Evolutionary conservation across 768 basidiomycete genomes (phyloP).

Genomic region (Gymnopilus dilepis): DNA sequence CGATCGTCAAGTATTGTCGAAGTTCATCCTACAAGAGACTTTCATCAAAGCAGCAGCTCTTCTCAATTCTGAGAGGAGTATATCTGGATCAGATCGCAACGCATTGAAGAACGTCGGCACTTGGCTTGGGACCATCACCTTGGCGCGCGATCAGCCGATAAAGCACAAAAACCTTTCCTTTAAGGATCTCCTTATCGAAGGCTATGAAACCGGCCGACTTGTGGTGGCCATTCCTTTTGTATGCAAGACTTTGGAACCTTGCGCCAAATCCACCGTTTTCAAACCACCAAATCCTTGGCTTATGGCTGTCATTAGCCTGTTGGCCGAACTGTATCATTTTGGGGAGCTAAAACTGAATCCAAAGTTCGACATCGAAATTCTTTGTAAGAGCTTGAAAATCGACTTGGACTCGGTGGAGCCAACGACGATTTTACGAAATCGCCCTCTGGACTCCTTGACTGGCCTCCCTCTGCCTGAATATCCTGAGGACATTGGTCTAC

Average conservation of each 20-base stretch:
- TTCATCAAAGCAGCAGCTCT: conserved; percentile 83
- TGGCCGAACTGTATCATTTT: conserved; percentile 96
- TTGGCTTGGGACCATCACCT: conserved; percentile 93
- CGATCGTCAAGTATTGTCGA: conserved; percentile 66
- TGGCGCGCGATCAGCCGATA: conserved; percentile 92
- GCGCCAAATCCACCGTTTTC: conserved; percentile 90
- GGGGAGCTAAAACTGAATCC: conserved; percentile 95
- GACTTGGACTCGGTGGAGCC: conserved; percentile 86
- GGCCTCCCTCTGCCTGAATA: conserved; percentile 79
- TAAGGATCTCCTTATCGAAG: conserved; percentile 97
- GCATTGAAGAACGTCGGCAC: conserved; percentile 92
- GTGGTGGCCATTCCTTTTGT: conserved; percentile 97
- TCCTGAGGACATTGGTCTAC: conserved; percentile 76
- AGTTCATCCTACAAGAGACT: conserved; percentile 92
- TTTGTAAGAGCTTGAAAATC: conserved; percentile 91
- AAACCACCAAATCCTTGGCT: conserved; percentile 98
- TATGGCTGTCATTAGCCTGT: conserved; percentile 90
- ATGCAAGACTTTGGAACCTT: conserved; percentile 94
- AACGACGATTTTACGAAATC: conserved; percentile 79
- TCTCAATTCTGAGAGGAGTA: conserved; percentile 90
- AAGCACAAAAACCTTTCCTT: conserved; percentile 92
- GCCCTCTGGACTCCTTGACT: conserved; percentile 65
- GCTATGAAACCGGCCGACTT: conserved; percentile 89
- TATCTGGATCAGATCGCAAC: conserved; percentile 84
- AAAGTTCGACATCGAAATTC: conserved; percentile 98